Conservation (phyloP, 2,329 filamentous ascomycete species). For the Achaetomium macrosporum region DNA sequence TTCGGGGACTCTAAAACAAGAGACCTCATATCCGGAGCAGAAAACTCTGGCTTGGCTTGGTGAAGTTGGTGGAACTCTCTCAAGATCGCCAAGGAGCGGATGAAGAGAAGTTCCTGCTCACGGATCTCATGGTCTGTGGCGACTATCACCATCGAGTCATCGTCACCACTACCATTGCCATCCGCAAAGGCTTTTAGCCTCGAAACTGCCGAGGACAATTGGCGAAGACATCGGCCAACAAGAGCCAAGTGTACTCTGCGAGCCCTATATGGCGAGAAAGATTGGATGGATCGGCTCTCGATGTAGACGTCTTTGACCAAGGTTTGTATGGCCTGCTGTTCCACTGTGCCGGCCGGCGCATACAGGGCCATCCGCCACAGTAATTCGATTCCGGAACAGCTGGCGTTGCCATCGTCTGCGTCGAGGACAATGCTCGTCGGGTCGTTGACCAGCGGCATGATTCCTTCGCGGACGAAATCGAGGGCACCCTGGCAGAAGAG, state of each 20-base stretch:
- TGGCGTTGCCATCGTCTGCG: constrained; percentile 42
- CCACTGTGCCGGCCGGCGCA: constrained; percentile 59
- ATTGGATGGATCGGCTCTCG: constrained; percentile 45
- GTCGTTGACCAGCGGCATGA: constrained; percentile 44
- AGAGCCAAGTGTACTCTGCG: constrained; percentile 61
- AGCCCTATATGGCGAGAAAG: constrained; percentile 45
- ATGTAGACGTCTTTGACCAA: constrained; percentile 70
- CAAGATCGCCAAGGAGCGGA: constrained; percentile 62
- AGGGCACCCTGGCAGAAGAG: constrained; percentile 58
- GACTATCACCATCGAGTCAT: constrained; percentile 49
- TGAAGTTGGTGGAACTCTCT: constrained; percentile 61
- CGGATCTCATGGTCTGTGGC: constrained; percentile 42
- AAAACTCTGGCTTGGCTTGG: constrained; percentile 55
- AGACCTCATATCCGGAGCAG: constrained; percentile 51
- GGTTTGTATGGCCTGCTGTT: constrained; percentile 60
- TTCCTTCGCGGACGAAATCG: constrained; percentile 53
- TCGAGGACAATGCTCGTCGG: constrained; percentile 42
- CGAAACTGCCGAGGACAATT: constrained; percentile 59
- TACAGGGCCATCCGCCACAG: constrained; percentile 79
- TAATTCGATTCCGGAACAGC: constrained; percentile 56
- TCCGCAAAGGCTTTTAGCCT: constrained; percentile 47
- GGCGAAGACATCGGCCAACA: constrained; percentile 65
- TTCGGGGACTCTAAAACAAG: constrained; percentile 47
- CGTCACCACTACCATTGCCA: constrained; percentile 38
- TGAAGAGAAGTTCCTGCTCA: constrained; percentile 58